phyloP scores from a whole-genome alignment of 371 early-diverging fungal species.

The Chytridium lagenaria region DNA sequence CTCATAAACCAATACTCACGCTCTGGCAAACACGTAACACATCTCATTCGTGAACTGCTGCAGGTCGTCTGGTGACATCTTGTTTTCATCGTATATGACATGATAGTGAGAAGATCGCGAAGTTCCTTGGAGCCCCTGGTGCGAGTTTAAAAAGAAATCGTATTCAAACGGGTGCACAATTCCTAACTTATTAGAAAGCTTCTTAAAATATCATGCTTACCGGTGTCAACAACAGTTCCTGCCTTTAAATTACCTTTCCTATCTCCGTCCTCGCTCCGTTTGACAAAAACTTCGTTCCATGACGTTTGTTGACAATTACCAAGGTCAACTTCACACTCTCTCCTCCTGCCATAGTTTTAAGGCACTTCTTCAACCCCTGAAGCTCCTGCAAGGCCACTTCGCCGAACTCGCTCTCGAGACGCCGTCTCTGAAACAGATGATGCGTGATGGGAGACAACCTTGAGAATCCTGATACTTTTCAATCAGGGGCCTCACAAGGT shows the following conservation, averaged over 20 bases:
- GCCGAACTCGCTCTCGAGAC: slow-evolving; percentile 91
- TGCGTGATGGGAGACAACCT: slow-evolving; percentile 72
- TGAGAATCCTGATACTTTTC: not conserved
- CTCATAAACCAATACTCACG: not conserved
- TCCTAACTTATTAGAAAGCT: slow-evolving; percentile 71
- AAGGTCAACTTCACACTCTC: slow-evolving; percentile 91
- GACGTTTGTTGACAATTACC: slow-evolving; percentile 94
- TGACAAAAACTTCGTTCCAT: slow-evolving; percentile 94
- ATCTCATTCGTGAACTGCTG: slow-evolving; percentile 85
- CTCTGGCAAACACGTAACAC: slow-evolving; percentile 68
- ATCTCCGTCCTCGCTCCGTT: slow-evolving; percentile 65
- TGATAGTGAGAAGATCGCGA: slow-evolving; percentile 90
- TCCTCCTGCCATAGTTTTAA: slow-evolving; percentile 62
- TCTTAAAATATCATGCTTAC: slow-evolving; percentile 66
- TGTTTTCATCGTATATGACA: slow-evolving; percentile 84
- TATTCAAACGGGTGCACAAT: slow-evolving; percentile 35
- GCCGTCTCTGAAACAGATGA: slow-evolving; percentile 89
- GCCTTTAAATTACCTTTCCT: slow-evolving; percentile 79
- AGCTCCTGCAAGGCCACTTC: slow-evolving; percentile 83
- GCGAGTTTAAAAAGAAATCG: slow-evolving; percentile 90
- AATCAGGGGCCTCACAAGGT: not conserved
- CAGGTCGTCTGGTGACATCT: slow-evolving; percentile 75
- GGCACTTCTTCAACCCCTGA: slow-evolving; percentile 79
- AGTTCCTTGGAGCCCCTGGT: slow-evolving; percentile 92
- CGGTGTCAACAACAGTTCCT: slow-evolving; percentile 91